A percentile compares a stretch with the other conserved stretches of the same genome.
These are phyloP conservation scores for Pneumocystis carinii DNA, from an alignment of 1,139 yeast species.

Conservation along the genomic window DNA sequence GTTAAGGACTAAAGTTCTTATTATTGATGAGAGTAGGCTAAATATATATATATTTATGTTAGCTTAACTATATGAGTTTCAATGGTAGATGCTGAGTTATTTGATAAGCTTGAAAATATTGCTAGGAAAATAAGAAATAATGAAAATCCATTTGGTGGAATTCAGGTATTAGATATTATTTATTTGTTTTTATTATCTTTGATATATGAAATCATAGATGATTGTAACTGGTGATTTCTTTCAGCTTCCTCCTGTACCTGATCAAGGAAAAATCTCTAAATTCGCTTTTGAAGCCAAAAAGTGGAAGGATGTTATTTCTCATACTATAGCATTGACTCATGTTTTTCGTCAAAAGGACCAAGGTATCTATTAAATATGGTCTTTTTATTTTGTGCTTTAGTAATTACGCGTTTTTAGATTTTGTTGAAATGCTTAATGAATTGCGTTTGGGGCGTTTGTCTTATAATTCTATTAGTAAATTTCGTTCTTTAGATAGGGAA, in stretches of 20 bases:
- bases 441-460: conserved; percentile 63
- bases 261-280: conserved; percentile 25
- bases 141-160: conserved; percentile 67
- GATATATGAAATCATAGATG: not conserved
- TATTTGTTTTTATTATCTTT: not conserved
- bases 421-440: conserved; percentile 75
- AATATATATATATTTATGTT: not conserved
- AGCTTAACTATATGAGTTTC: conserved; percentile 30
- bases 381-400: not conserved
- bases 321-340: conserved; percentile 54
- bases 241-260: conserved; percentile 73
- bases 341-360: conserved; percentile 91
- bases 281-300: conserved; percentile 68
- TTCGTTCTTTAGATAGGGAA: conserved; percentile 41
- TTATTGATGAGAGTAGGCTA: conserved; percentile 51
- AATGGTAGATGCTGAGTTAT: conserved; percentile 65
- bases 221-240: conserved; percentile 81
- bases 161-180: conserved; percentile 35
- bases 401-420: conserved; percentile 21
- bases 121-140: conserved; percentile 42
- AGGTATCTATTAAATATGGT: conserved; percentile 18
- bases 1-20: conserved; percentile 45
- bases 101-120: conserved; percentile 54
- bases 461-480: conserved; percentile 38
- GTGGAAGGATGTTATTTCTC: conserved; percentile 54